phyloP scores from a whole-genome alignment of 768 basidiomycete genomes.

The Nidularia pulvinata region DNA sequence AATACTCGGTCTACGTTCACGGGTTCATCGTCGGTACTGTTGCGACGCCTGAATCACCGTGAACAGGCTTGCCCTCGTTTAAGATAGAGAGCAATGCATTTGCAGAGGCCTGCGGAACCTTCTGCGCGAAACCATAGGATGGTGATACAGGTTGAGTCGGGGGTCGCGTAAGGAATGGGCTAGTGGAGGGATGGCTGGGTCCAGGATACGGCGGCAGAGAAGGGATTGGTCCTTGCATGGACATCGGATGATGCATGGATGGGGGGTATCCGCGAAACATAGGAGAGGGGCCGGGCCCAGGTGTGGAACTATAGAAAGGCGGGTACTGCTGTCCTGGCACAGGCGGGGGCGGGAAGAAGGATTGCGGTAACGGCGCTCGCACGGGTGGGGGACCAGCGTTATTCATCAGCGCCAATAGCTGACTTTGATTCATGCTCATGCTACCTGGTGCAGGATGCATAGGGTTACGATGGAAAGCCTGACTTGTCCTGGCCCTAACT shows the following conservation, averaged over 20 bases:
- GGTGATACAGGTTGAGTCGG: not conserved
- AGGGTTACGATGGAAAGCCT: constrained; percentile 33
- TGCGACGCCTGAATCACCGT: not conserved
- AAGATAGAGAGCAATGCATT: constrained; percentile 8
- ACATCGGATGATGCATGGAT: not conserved
- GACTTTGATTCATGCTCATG: constrained; percentile 51
- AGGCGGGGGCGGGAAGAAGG: constrained; percentile 10
- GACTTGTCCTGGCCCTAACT: constrained; percentile 46
- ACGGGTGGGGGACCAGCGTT: constrained; percentile 18
- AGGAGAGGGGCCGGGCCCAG: not conserved
- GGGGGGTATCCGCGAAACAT: not conserved
- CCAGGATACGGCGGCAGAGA: not conserved
- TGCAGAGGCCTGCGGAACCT: constrained; percentile 1
- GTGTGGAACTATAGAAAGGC: not conserved
- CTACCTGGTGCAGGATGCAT: constrained; percentile 30
- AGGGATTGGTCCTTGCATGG: not conserved
- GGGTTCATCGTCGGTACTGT: not conserved
- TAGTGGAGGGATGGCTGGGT: not conserved
- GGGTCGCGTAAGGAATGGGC: not conserved
- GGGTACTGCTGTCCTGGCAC: constrained; percentile 5
- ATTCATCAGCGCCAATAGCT: constrained; percentile 44
- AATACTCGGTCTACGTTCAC: not conserved
- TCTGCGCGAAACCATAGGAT: not conserved
- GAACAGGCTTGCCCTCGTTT: constrained; percentile 1
- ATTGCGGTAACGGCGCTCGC: constrained; percentile 9